Base-by-base conservation (phyloP, 1,284 basidiomycete species). In the Cystobasidium sp. region DNA sequence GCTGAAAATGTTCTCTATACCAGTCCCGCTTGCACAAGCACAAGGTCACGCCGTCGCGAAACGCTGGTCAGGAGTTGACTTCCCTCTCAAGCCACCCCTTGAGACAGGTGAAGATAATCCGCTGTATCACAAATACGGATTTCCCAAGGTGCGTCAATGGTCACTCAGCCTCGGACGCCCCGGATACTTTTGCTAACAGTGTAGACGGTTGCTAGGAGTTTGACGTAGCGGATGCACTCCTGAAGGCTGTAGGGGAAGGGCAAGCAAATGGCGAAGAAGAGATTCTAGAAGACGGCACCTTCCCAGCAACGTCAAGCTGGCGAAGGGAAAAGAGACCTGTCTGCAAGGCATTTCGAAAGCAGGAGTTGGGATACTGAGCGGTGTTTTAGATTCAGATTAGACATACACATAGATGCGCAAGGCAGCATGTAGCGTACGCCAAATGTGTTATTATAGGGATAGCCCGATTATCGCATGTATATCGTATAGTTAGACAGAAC, bases 21-120 rank as follows among this genome's bases (percentile, higher is more conserved):
- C 83, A 8, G 84, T 85, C 78, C 83, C 83, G 0, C 79, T 85
- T 6, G 81, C 82, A n/a, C 83, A 85, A 76, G 79, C 81, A 0
- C 82, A 84, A 77, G 79, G 82, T 0, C 82, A 83, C 49, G 80
- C 84, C 44, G 80, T 76, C 12, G 78, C 79, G 37, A 77, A 80
- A 37, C 77, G 80, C 67, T 83, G 80, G 82, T 78, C 80, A 39
- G 79, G 75, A 41, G 76, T 71, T 10, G 76, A 79, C n/a, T 78
- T 79, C 22, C 75, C 59, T 47, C 81, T 80, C 0, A 7, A 3
- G 1, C 10, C 18, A 0, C 74, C 73, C 6, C n/a, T 44, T 0
- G 53, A 49, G 46, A n/a, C 47, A 16, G 46, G 9, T 9, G 46
- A 22, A 5, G 69, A 71, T 20, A 31, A 63, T 55, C 69, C 69